Conservation (phyloP, 2,329 filamentous ascomycete genomes). For the Stagonosporopsis rhizophila region DNA sequence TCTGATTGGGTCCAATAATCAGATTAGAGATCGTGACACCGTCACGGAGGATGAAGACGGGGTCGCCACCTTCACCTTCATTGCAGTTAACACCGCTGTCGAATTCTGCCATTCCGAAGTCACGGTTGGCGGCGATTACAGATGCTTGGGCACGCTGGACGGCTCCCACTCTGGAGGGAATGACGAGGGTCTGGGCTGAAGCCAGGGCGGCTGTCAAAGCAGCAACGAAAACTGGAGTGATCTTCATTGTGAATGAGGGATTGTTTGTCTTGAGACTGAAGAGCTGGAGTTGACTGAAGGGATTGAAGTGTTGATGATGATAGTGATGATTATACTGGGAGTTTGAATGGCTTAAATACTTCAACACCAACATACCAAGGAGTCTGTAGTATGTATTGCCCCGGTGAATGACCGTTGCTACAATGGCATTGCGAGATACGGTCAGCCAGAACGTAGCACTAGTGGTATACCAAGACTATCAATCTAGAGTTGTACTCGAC, state of each 20-base stretch:
- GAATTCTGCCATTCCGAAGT: slow-evolving; percentile 2
- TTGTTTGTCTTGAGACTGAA: neutral
- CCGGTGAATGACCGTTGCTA: neutral
- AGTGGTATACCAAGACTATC: neutral
- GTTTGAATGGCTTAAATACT: neutral
- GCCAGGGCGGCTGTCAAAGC: neutral
- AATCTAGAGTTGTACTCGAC: neutral
- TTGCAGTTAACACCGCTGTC: slow-evolving; percentile 2
- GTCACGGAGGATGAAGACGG: slow-evolving; percentile 57
- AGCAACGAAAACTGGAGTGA: neutral
- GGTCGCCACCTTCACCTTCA: neutral
- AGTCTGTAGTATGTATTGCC: neutral
- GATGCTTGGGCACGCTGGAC: neutral
- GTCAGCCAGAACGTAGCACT: neutral
- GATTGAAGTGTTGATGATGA: neutral
- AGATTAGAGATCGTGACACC: slow-evolving; percentile 58
- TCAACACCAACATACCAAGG: neutral
- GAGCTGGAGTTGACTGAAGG: neutral
- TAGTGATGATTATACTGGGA: neutral
- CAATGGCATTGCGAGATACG: neutral
- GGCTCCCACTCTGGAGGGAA: neutral
- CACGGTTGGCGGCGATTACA: neutral
- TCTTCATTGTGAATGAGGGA: neutral
- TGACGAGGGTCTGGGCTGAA: slow-evolving; percentile 1
- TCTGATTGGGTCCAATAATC: slow-evolving; percentile 57